Evolutionary conservation across 2,329 filamentous ascomycete genomes (phyloP), one percentile per base, ranked within the genome.

Genomic region (Keithomyces neogunnii): DNA sequence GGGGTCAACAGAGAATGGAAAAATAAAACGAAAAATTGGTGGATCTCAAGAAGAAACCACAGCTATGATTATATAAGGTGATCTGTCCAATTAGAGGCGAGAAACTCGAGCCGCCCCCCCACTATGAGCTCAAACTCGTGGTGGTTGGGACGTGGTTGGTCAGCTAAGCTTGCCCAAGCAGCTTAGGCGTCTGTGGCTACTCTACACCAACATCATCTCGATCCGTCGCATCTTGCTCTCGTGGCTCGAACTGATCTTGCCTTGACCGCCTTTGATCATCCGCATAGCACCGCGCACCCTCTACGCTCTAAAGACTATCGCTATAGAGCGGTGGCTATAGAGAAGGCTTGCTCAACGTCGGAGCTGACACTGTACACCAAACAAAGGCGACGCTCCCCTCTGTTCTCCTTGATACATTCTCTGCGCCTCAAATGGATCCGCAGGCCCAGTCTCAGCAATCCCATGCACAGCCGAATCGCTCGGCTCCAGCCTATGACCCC

Each of bases 401-500:
- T 9, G 30, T 30, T 44, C 30, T 26, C 30, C 26, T 44, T 44
- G 40, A 44, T 28, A 29, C 46, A 45, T 42, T 28, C 8, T 13
- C 46, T 45, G 35, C 51, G 48, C 51, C 42, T 48, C 42, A 26
- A 28, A 72, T 72, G 69, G 69, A 72, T 53, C 59, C 67, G 42
- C 69, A 71, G 53, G 68, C 68, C 52, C 72, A 77, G 49, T 70
- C 76, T 55, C 71, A 73, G 53, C 68, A 80, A 53, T 71, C 77
- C 55, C 79, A 81, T 62, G 63, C 69, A 47, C 81, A 84, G 63
- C 75, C 78, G 63, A 75, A 72, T 61, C 78, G 81, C 58, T 74
- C 78, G 57, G 76, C 80, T 62, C 82, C 82, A 13, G 77, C 80
- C n/a, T 90, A 90, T 67, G 86, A 90, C 69, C 81, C 81, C 48